phyloP scores from a whole-genome alignment of 1,284 basidiomycete species.

The Mycena sp. region DNA sequence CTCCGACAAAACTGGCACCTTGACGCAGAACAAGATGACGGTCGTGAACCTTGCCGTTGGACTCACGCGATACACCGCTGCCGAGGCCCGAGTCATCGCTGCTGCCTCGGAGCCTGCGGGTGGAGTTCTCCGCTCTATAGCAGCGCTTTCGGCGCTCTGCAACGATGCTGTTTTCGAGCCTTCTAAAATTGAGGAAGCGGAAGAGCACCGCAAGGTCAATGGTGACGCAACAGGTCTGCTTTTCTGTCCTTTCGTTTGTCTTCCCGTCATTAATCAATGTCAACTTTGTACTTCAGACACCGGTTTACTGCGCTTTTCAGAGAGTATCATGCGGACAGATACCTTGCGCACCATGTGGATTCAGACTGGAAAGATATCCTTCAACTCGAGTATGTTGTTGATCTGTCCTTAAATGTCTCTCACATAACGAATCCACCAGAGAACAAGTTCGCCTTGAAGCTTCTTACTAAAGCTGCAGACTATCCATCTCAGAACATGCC shows the following conservation, averaged over 20 bases:
- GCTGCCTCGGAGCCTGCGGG: conserved; percentile 22
- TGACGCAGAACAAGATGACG: conserved; percentile 92
- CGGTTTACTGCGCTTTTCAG: conserved; percentile 65
- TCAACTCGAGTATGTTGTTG: conserved; percentile 56
- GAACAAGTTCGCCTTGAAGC: conserved; percentile 67
- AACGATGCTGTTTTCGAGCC: conserved; percentile 73
- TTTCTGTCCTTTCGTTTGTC: too few relatives aligned
- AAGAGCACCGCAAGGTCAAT: conserved; percentile 52
- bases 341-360: conserved; percentile 39
- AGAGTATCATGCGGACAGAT: conserved; percentile 44
- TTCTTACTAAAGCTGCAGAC: conserved; percentile 33
- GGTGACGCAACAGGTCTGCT: conserved; percentile 68
- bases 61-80: conserved; percentile 34
- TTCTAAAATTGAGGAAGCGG: conserved; percentile 41
- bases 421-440: conserved; percentile 32
- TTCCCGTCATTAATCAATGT: background rate
- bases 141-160: conserved; percentile 66
- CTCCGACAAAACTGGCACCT: conserved; percentile 96
- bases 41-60: conserved; percentile 53
- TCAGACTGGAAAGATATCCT: conserved; percentile 51
- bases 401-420: background rate
- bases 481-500: background rate
- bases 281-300: conserved; percentile 46
- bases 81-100: conserved; percentile 27
- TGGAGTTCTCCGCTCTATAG: conserved; percentile 36